Percentiles rank a stretch among this genome's conserved stretches.
Evolutionary conservation across 139 green algal species (phyloP).

Genomic region (Gonium pectorale): DNA sequence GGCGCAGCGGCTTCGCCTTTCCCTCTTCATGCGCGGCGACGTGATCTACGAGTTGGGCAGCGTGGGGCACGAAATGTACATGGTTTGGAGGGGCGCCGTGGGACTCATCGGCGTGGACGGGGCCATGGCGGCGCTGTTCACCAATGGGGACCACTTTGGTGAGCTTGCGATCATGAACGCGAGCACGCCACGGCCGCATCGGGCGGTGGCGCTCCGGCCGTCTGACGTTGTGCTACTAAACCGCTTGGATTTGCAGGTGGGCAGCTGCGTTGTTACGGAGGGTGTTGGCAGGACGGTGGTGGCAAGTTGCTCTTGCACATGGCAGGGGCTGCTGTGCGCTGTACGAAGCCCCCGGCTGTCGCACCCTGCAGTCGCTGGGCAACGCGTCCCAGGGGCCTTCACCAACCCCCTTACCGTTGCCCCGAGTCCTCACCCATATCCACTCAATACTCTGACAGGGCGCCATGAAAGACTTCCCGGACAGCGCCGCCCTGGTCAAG

Average conservation of each 20-base stretch:
- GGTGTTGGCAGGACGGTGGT: no score
- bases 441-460: no score
- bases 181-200: not conserved
- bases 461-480: constrained; percentile 37
- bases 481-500: constrained; percentile 8
- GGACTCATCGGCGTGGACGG: not conserved
- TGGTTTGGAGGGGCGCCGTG: constrained; percentile 30
- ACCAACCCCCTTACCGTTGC: no score
- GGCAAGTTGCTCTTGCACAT: no score
- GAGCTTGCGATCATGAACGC: constrained; percentile 14
- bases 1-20: constrained; percentile 6
- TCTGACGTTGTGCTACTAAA: constrained; percentile 23
- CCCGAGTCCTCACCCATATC: no score
- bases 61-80: constrained; percentile 36
- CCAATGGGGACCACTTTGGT: constrained; percentile 25
- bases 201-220: constrained; percentile 8
- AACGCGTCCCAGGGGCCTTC: no score
- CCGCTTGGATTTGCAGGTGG: constrained; percentile 18
- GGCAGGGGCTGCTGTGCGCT: no score
- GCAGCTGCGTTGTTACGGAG: no score
- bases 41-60: constrained; percentile 16
- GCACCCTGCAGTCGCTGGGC: no score
- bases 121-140: constrained; percentile 9
- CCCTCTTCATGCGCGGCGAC: constrained; percentile 20
- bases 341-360: no score